Percentiles rank a stretch among this genome's conserved stretches.
Conservation (phyloP, 371 early-diverging fungal genomes). For the Haplosporangium sp. region DNA sequence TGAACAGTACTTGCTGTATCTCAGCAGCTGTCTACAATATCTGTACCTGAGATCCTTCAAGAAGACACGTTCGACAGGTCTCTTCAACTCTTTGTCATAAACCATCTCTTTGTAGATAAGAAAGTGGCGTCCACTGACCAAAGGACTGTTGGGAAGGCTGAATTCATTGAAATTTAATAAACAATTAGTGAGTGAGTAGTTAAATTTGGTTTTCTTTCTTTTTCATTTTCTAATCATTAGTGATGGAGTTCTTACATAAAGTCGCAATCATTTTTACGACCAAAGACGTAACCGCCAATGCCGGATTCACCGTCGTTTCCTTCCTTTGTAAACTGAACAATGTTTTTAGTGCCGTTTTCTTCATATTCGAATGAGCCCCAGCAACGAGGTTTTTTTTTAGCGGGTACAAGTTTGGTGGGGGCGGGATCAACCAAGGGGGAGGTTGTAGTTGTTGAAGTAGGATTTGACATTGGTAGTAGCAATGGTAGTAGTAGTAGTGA, state of each 20-base stretch:
- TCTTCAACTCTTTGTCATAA: constrained; percentile 13
- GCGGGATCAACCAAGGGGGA: neutral
- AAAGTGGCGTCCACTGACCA: constrained; percentile 81
- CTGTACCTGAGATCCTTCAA: constrained; percentile 58
- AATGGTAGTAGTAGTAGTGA: neutral
- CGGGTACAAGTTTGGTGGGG: neutral
- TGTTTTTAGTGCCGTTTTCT: constrained; percentile 33
- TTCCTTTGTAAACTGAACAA: constrained; percentile 38
- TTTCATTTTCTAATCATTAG: too few relatives aligned
- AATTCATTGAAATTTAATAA: neutral
- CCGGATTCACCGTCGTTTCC: constrained; percentile 50
- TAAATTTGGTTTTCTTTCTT: too few relatives aligned
- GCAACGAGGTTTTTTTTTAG: constrained; percentile 19
- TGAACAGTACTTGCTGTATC: too few relatives aligned
- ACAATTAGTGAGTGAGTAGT: constrained; percentile 4
- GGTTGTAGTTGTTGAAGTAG: neutral
- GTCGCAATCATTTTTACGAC: constrained; percentile 73
- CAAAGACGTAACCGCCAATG: constrained; percentile 75
- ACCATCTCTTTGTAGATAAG: constrained; percentile 71
- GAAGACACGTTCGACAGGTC: constrained; percentile 29
- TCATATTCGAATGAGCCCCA: constrained; percentile 52
- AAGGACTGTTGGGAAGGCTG: constrained; percentile 50
- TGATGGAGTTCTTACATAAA: constrained; percentile 56
- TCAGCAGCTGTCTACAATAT: too few relatives aligned
- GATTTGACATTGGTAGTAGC: constrained; percentile 1